These are phyloP conservation scores for Fusarium longipes DNA, from an alignment of 2,329 filamentous ascomycete species.

Conservation along the genomic window DNA sequence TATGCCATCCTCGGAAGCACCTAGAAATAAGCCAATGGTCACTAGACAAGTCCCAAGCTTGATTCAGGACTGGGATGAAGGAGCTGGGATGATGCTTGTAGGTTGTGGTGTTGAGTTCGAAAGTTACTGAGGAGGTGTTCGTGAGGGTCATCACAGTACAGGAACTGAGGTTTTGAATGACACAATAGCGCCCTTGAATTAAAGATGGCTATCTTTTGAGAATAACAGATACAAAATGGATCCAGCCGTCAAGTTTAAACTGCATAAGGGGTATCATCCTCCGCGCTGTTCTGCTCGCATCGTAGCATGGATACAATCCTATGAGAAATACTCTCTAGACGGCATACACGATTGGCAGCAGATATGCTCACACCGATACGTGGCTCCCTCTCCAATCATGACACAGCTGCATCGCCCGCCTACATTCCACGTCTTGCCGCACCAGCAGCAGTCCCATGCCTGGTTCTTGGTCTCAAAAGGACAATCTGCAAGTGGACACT, in stretches of 20 bases:
- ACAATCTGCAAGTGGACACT: slow-evolving; percentile 60
- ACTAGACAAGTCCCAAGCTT: slow-evolving; percentile 14
- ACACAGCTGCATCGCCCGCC: slow-evolving; percentile 62
- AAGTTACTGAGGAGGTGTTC: neutral
- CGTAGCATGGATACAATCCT: neutral
- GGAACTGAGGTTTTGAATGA: neutral
- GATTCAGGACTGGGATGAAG: slow-evolving; percentile 5
- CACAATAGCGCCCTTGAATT: neutral
- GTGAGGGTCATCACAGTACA: neutral
- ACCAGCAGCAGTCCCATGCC: slow-evolving; percentile 68
- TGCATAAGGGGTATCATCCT: slow-evolving; percentile 16
- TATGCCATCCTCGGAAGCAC: slow-evolving; percentile 26
- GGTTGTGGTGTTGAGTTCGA: neutral
- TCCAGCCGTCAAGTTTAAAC: neutral
- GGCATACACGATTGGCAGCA: slow-evolving; percentile 64
- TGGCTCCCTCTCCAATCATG: slow-evolving; percentile 63
- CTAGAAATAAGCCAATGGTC: slow-evolving; percentile 27
- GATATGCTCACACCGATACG: slow-evolving; percentile 65
- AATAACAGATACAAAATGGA: neutral
- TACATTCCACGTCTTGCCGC: slow-evolving; percentile 64
- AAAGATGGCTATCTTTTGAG: neutral
- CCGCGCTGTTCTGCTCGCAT: neutral
- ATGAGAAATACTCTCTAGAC: slow-evolving; percentile 50
- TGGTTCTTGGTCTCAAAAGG: slow-evolving; percentile 63
- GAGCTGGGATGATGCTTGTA: slow-evolving; percentile 19